These are phyloP conservation scores for Chaetomiaceae sp. DNA, from an alignment of 2,329 filamentous ascomycete species.

Conservation along the genomic window DNA sequence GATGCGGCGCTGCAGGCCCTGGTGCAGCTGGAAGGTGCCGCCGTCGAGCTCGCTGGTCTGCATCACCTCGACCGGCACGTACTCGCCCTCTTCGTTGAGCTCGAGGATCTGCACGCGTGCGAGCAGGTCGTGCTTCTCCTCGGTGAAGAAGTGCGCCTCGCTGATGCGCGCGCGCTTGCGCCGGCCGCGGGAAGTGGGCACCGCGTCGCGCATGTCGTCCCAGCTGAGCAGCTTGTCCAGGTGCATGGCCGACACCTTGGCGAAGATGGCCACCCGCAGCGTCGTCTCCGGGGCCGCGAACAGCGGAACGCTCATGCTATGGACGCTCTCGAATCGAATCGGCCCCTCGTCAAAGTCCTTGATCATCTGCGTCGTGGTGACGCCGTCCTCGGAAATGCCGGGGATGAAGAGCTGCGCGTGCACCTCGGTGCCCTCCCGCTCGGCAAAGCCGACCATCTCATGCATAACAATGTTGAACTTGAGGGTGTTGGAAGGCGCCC, in stretches of 20 bases:
- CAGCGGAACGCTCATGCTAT: slow-evolving; percentile 91
- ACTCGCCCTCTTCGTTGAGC: slow-evolving; percentile 83
- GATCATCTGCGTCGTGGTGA: slow-evolving; percentile 93
- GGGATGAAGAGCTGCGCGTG: slow-evolving; percentile 97
- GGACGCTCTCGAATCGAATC: slow-evolving; percentile 92
- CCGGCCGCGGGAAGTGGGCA: slow-evolving; percentile 51
- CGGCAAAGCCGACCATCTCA: slow-evolving; percentile 87
- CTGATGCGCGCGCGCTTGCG: slow-evolving; percentile 64
- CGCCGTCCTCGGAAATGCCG: slow-evolving; percentile 80
- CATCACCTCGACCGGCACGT: slow-evolving; percentile 86
- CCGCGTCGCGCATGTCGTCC: slow-evolving; percentile 92
- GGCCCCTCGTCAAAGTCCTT: slow-evolving; percentile 88
- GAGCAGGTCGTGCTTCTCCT: slow-evolving; percentile 91
- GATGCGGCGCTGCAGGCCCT: slow-evolving; percentile 84
- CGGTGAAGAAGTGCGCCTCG: slow-evolving; percentile 86
- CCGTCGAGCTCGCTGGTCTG: slow-evolving; percentile 76
- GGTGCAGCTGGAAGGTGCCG: slow-evolving; percentile 92
- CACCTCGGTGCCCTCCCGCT: slow-evolving; percentile 90
- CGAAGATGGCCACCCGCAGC: slow-evolving; percentile 83
- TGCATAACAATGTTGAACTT: slow-evolving; percentile 99
- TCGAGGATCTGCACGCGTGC: slow-evolving; percentile 84
- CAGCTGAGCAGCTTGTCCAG: slow-evolving; percentile 95
- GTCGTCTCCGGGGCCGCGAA: slow-evolving; percentile 68
- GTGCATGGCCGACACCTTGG: slow-evolving; percentile 86
- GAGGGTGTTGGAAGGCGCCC: slow-evolving; percentile 83